phyloP scores from a whole-genome alignment of 768 basidiomycete genomes.

The Tulasnella sp. region DNA sequence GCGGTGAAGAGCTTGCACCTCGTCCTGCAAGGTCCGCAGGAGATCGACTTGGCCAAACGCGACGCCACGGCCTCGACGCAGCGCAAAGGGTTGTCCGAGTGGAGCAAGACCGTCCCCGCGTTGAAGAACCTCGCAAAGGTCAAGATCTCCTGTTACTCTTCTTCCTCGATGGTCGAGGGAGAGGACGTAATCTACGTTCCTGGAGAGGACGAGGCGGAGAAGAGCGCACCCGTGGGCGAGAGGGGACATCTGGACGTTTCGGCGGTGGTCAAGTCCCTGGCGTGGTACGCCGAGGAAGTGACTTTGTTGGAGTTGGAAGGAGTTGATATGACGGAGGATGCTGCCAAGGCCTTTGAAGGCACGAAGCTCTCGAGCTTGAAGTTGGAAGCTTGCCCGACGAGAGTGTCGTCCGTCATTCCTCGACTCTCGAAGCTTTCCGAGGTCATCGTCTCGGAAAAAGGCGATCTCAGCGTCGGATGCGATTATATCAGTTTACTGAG shows the following conservation, averaged over 20 bases:
- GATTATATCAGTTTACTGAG: not conserved
- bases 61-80: not conserved
- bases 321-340: not conserved
- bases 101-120: conserved; percentile 5
- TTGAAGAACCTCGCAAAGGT: not conserved
- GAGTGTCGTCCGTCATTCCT: conserved; percentile 1
- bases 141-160: not conserved
- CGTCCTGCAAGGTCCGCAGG: not conserved
- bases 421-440: not conserved
- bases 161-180: not conserved
- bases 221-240: not conserved
- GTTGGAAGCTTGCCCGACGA: not conserved
- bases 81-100: conserved; percentile 1
- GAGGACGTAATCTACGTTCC: conserved; percentile 1
- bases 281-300: not conserved
- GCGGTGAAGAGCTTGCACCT: not conserved
- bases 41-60: not conserved
- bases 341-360: not conserved
- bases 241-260: not conserved
- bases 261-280: not conserved
- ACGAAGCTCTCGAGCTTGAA: not conserved
- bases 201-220: not conserved
- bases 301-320: not conserved
- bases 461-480: not conserved
- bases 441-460: not conserved